Conservation (phyloP, 345 rosid genomes). For the Citrus mangshanensis region DNA sequence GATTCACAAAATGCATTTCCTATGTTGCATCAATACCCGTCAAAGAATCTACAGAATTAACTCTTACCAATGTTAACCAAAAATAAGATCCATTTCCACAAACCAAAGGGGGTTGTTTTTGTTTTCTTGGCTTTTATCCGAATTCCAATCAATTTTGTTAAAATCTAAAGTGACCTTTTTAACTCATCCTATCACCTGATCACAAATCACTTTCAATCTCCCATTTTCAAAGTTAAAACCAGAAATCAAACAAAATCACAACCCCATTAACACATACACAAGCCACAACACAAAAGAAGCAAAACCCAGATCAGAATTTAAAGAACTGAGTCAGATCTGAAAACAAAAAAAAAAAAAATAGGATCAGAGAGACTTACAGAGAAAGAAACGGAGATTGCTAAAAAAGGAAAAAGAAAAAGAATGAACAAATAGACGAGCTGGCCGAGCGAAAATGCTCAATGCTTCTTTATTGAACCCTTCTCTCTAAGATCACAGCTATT, state of each 20-base stretch:
- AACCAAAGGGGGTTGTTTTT: not conserved
- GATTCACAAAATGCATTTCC: not conserved
- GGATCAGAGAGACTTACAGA: conserved; percentile 10
- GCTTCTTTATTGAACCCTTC: not conserved
- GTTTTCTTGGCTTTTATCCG: not conserved
- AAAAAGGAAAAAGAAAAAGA: no score
- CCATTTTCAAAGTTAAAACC: not conserved
- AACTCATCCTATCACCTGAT: not conserved
- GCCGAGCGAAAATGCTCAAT: not conserved
- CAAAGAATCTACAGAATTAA: not conserved
- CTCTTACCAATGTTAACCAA: not conserved
- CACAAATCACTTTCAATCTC: not conserved
- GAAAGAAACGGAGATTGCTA: not conserved
- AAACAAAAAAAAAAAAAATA: not conserved
- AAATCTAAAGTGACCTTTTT: not conserved
- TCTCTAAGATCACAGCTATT: not conserved
- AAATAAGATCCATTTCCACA: not conserved
- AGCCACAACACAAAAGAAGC: not conserved
- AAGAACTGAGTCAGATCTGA: conserved; percentile 14
- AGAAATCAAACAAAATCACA: not conserved
- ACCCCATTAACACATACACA: not conserved
- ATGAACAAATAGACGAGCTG: not conserved
- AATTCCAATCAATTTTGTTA: not conserved
- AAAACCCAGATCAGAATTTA: not conserved
- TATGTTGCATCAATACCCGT: not conserved